phyloP scores from a whole-genome alignment of 441 rosid genomes.

The Populus hybrid region DNA sequence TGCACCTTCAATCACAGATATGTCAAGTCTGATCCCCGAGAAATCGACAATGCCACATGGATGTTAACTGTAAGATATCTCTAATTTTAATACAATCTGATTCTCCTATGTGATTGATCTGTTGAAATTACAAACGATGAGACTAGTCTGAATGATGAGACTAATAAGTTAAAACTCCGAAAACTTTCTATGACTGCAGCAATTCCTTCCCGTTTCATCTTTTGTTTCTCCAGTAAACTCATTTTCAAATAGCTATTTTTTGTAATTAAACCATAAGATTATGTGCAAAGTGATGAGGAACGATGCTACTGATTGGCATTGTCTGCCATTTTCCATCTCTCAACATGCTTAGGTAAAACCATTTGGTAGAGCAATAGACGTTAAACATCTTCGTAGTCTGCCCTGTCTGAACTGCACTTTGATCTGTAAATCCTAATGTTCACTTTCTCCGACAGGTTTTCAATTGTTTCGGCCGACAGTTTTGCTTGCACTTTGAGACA shows the following conservation, averaged over 20 bases:
- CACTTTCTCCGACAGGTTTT: conserved; percentile 37
- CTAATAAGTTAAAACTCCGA: background rate
- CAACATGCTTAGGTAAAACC: background rate
- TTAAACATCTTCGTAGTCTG: background rate
- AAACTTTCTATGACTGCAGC: background rate
- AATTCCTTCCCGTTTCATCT: background rate
- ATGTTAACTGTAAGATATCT: conserved; percentile 57
- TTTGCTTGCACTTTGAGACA: conserved; percentile 74
- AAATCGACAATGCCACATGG: conserved; percentile 84
- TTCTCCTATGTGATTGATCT: background rate
- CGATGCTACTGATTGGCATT: background rate
- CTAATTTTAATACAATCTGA: background rate
- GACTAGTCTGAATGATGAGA: background rate
- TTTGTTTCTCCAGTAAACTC: background rate
- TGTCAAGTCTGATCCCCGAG: conserved; percentile 70
- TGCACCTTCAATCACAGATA: conserved; percentile 74
- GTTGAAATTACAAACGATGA: background rate
- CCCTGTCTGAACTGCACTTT: background rate
- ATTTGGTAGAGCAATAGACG: background rate
- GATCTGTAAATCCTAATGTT: background rate
- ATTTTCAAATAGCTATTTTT: background rate
- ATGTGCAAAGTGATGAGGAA: background rate
- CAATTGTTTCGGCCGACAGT: conserved; percentile 67
- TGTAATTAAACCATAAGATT: background rate
- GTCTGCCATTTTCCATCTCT: background rate